Conservation (phyloP, 345 rosid genomes). For the Brassica cretica region DNA sequence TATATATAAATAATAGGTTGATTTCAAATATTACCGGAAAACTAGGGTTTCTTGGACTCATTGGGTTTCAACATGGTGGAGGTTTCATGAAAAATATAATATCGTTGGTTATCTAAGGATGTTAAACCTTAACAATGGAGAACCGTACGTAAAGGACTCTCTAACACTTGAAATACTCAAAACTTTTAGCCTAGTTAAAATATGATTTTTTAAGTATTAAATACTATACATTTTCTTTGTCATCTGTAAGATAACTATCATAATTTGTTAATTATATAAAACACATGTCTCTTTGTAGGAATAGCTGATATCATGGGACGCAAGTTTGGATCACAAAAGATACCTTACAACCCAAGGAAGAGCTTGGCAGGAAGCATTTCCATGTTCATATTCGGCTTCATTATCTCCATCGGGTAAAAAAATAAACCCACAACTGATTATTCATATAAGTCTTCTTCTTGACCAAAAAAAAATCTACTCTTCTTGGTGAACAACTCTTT, state of each 20-base stretch:
- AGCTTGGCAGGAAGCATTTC: slow-evolving; percentile 88
- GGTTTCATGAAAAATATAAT: no score
- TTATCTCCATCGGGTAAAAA: slow-evolving; percentile 60
- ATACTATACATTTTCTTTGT: neutral
- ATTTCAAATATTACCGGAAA: neutral
- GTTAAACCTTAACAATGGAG: neutral
- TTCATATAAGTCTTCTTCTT: no score
- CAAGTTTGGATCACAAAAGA: slow-evolving; percentile 70
- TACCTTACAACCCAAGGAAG: slow-evolving; percentile 72
- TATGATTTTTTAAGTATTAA: neutral
- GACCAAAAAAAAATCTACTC: no score
- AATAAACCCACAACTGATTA: neutral
- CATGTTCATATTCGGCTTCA: slow-evolving; percentile 73
- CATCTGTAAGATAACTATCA: neutral
- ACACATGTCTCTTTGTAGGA: slow-evolving; percentile 44
- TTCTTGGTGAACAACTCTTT: neutral
- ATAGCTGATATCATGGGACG: slow-evolving; percentile 89
- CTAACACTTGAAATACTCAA: neutral
- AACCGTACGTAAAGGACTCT: no score
- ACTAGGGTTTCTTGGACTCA: neutral
- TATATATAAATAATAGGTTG: neutral
- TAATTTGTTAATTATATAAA: neutral
- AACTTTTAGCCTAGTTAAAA: neutral
- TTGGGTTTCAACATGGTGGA: no score
- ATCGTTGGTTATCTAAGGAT: neutral